Evolutionary conservation across 306 rosid species (phyloP), one percentile per base, ranked within the genome.

Genomic region (Cajanus cajan): DNA sequence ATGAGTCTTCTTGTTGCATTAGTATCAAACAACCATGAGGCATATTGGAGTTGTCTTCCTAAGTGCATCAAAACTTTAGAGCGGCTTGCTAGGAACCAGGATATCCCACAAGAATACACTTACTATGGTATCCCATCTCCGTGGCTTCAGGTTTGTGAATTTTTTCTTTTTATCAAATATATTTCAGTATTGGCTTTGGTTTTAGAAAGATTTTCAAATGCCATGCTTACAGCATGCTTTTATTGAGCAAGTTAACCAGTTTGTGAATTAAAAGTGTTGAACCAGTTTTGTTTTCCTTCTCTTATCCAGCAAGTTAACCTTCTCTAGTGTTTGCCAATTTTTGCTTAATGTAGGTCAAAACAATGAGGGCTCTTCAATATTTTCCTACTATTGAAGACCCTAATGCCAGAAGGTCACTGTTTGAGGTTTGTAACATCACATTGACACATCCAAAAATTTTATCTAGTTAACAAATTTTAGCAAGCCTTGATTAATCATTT

Each of bases 41-140:
- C 92, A 48, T 96, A 96, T 81, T 96, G 97, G 99, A 96, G 96
- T 83, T 89, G 89, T 82, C 99, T 96, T 87, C 99, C 99, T 76
- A 96, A 93, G 80, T 96, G 99, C 8, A 98, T 96, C 78, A 96
- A 91, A 89, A 87, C 44, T 59, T 87, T 96, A 81, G 98, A 96
- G 85, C 95, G 98, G 69, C 98, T 96, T 68, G 98, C 98, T 43
- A 93, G 98, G 87, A 96, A 91, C 78, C 99, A 91, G 85, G 99
- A 96, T 89, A 83, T 96, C 84, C 99, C 97, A 39, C 98, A 91
- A 81, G 99, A 96, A 85, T 96, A 96, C 85, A 96, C 98, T 76
- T 96, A 96, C 88, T 96, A 96, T 58, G 99, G 99, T 79, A 96
- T 96, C 83, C 99, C 99, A 85, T 96, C 99, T 82, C 99, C 99